A percentile compares a stretch with the other conserved stretches of the same genome.
Conservation (phyloP, 768 basidiomycete genomes). For the Amanita rubescens region DNA sequence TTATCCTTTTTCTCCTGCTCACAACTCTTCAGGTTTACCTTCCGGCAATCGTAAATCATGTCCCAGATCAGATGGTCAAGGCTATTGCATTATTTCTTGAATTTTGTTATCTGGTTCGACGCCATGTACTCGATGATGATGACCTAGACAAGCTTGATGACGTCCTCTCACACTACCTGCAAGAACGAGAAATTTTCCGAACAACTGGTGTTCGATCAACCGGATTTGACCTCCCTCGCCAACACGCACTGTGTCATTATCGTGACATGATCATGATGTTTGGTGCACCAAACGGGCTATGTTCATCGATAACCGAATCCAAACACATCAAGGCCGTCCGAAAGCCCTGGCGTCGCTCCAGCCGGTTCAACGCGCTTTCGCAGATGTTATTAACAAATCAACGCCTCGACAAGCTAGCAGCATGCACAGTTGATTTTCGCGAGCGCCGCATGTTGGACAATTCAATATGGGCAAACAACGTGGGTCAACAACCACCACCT, state of each 20-base stretch:
- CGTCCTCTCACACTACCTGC: background rate
- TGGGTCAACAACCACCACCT: background rate
- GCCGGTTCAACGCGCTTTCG: conserved; percentile 11
- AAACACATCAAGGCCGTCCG: conserved; percentile 18
- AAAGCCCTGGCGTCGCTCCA: conserved; percentile 17
- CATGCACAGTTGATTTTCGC: conserved; percentile 14
- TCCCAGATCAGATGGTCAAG: background rate
- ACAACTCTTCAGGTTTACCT: too few species aligned
- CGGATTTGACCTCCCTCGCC: conserved; percentile 3
- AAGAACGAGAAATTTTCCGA: conserved; percentile 18
- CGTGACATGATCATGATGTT: conserved; percentile 4
- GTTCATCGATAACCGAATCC: conserved; percentile 16
- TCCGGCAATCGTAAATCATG: background rate
- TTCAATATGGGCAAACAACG: background rate
- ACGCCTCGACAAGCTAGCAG: background rate
- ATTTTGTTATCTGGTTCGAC: too few species aligned
- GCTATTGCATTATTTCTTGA: too few species aligned
- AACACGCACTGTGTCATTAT: conserved; percentile 10
- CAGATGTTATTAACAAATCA: conserved; percentile 19
- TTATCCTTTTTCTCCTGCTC: too few species aligned
- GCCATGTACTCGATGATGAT: too few species aligned
- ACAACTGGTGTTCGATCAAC: conserved; percentile 2
- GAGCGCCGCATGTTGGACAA: too few species aligned
- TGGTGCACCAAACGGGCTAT: conserved; percentile 12
- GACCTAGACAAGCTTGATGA: too few species aligned